A percentile compares a stretch with the other conserved stretches of the same genome.
phyloP scores from a whole-genome alignment of 805 yeast species.

The Maudiozyma bulderi region DNA sequence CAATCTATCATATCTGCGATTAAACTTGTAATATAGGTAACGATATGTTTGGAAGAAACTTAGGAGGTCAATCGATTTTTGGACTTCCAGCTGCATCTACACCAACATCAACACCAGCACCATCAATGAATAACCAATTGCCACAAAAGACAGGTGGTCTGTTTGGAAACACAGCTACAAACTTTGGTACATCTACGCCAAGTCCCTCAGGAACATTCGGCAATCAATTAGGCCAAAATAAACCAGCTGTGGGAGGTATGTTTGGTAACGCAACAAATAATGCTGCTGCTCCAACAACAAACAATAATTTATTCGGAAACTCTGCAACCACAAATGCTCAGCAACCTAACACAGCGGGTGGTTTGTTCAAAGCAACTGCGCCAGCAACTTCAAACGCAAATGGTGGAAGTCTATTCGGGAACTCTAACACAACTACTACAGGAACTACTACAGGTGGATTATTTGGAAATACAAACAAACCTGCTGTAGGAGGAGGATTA shows the following conservation, averaged over 20 bases:
- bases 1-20: background rate
- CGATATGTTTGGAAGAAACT: constrained; percentile 8
- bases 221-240: constrained; percentile 4
- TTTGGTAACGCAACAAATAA: constrained; percentile 3
- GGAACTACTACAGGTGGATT: constrained; percentile 6
- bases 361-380: constrained; percentile 12
- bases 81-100: constrained; percentile 25
- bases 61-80: constrained; percentile 19
- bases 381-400: constrained; percentile 1
- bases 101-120: constrained; percentile 27
- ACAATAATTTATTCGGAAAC: constrained; percentile 19
- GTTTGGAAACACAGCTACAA: constrained; percentile 17
- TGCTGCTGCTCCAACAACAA: too few relatives aligned
- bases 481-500: constrained; percentile 6
- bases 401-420: constrained; percentile 8
- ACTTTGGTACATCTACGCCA: constrained; percentile 19
- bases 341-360: constrained; percentile 3
- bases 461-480: constrained; percentile 5
- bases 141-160: constrained; percentile 17
- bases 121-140: constrained; percentile 16
- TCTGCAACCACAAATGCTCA: background rate
- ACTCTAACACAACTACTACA: constrained; percentile 1
- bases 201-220: constrained; percentile 27
- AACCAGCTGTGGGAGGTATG: constrained; percentile 5
- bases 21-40: background rate